phyloP scores from a whole-genome alignment of 2,329 filamentous ascomycete species.

The Hypoxylon sp. region DNA sequence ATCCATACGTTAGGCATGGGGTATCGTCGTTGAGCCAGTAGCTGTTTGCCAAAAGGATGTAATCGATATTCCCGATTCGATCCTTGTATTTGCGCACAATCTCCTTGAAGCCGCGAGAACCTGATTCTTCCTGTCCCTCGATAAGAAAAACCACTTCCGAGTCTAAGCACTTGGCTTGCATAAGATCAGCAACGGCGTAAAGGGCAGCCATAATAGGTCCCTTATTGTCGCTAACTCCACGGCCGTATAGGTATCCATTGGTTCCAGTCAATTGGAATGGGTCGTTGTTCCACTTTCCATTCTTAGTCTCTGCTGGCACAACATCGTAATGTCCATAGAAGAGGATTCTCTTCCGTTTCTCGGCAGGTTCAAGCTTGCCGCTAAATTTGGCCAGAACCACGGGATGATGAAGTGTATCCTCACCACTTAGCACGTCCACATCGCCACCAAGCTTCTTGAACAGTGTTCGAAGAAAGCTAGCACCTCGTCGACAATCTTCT shows the following conservation, averaged over 20 bases:
- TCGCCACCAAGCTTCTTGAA: conserved; percentile 92
- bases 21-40: conserved; percentile 98
- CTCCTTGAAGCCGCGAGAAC: conserved; percentile 88
- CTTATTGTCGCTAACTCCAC: conserved; percentile 98
- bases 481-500: conserved; percentile 91
- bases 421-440: conserved; percentile 88
- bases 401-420: conserved; percentile 78
- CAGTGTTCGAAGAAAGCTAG: conserved; percentile 86
- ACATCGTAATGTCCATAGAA: conserved; percentile 99
- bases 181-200: conserved; percentile 89
- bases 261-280: conserved; percentile 90
- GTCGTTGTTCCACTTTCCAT: conserved; percentile 84
- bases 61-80: conserved; percentile 89
- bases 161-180: conserved; percentile 81
- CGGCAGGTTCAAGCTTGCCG: conserved; percentile 72
- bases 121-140: conserved; percentile 95
- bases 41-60: conserved; percentile 94
- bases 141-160: conserved; percentile 94
- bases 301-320: conserved; percentile 84
- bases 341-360: conserved; percentile 81
- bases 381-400: conserved; percentile 92
- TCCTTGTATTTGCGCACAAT: conserved; percentile 82
- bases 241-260: conserved; percentile 92
- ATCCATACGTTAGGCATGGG: conserved; percentile 92
- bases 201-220: conserved; percentile 93